These are phyloP conservation scores for Artemisia argyi DNA, from an alignment of 129 eudicot genomes.

Conservation along the genomic window DNA sequence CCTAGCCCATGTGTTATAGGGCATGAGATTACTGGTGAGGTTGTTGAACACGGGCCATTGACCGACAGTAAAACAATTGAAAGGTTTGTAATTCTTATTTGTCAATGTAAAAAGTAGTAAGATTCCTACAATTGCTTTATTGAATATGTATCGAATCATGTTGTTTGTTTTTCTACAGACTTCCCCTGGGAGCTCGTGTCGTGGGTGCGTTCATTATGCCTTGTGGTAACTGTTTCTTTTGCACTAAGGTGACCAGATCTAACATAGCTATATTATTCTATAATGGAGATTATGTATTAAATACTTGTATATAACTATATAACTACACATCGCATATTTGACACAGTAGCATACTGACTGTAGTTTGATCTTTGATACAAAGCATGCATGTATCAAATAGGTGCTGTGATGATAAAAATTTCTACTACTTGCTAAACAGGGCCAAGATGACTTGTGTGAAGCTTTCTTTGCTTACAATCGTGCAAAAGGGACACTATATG, in stretches of 20 bases:
- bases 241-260: slow-evolving; percentile 66
- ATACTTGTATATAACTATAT: background rate
- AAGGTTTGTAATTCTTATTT: slow-evolving; percentile 48
- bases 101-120: background rate
- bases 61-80: slow-evolving; percentile 67
- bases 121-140: background rate
- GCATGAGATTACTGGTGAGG: slow-evolving; percentile 99
- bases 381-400: background rate
- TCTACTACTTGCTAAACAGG: slow-evolving; percentile 49
- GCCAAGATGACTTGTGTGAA: slow-evolving; percentile 98
- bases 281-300: background rate
- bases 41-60: slow-evolving; percentile 86
- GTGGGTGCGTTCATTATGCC: slow-evolving; percentile 99
- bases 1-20: slow-evolving; percentile 92
- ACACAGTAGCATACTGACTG: background rate
- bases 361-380: background rate
- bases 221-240: slow-evolving; percentile 90
- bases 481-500: slow-evolving; percentile 98
- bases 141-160: slow-evolving; percentile 5
- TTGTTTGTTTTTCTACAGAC: slow-evolving; percentile 46
- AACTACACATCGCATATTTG: background rate
- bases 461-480: slow-evolving; percentile 86
- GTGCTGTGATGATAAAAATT: slow-evolving; percentile 2
- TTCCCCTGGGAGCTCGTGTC: slow-evolving; percentile 87
- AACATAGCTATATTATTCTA: slow-evolving; percentile 2